Evolutionary conservation across 2,329 filamentous ascomycete species (phyloP).

Genomic region (Penicillium nordicum): DNA sequence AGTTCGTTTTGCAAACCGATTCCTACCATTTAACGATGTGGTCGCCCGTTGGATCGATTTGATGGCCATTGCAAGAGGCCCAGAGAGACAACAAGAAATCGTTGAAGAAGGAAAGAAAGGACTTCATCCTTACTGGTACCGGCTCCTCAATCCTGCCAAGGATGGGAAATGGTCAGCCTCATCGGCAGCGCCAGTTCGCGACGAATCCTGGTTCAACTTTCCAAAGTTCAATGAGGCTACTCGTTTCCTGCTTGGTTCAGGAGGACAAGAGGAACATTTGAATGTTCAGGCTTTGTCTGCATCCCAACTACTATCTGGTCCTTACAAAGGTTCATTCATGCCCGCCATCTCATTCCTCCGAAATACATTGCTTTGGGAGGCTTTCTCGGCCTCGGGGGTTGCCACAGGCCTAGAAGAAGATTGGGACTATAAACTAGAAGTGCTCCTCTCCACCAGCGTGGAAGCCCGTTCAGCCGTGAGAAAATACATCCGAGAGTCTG

Average conservation of each 20-base stretch:
- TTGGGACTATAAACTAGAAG: slow-evolving; percentile 79
- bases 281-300: slow-evolving; percentile 39
- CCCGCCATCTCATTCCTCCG: slow-evolving; percentile 68
- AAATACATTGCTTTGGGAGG: slow-evolving; percentile 58
- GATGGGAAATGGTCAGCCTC: slow-evolving; percentile 38
- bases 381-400: slow-evolving; percentile 47
- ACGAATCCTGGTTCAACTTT: slow-evolving; percentile 41
- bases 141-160: slow-evolving; percentile 56
- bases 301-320: slow-evolving; percentile 25
- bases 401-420: slow-evolving; percentile 64
- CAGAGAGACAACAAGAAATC: slow-evolving; percentile 73
- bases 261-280: slow-evolving; percentile 15
- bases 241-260: slow-evolving; percentile 30
- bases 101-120: slow-evolving; percentile 87
- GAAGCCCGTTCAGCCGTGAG: slow-evolving; percentile 56
- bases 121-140: slow-evolving; percentile 73
- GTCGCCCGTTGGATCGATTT: slow-evolving; percentile 85
- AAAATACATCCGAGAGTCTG: slow-evolving; percentile 32
- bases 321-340: slow-evolving; percentile 55
- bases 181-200: slow-evolving; percentile 55
- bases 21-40: slow-evolving; percentile 74
- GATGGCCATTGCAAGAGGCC: slow-evolving; percentile 64
- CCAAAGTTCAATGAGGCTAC: slow-evolving; percentile 39
- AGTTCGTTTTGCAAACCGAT: slow-evolving; percentile 86
- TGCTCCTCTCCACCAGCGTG: slow-evolving; percentile 67